Evolutionary conservation across 2,329 filamentous ascomycete species (phyloP).

Genomic region (Lachnellula hyalina): DNA sequence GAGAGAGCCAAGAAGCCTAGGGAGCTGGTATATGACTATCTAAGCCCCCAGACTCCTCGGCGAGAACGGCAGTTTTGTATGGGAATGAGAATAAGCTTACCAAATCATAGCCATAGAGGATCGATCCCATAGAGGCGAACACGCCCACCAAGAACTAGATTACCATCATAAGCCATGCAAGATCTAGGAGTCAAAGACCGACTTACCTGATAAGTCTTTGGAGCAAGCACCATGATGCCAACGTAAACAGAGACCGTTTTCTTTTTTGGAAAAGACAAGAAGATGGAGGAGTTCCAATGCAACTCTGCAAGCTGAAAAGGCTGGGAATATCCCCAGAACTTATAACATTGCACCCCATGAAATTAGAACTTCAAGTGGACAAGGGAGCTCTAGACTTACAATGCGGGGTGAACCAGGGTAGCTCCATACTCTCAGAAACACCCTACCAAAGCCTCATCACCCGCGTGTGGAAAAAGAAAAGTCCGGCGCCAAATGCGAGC

Average conservation of each 20-base stretch:
- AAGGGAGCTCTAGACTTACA: neutral
- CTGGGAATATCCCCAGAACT: neutral
- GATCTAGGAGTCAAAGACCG: neutral
- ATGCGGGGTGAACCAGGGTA: constrained; percentile 1
- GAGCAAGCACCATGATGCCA: constrained; percentile 27
- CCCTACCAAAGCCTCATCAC: too few relatives aligned
- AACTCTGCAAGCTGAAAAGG: neutral
- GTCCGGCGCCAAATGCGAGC: too few relatives aligned
- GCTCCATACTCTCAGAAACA: neutral
- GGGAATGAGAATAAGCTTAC: too few relatives aligned
- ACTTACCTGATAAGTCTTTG: constrained; percentile 31
- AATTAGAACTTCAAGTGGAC: neutral
- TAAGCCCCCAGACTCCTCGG: too few relatives aligned
- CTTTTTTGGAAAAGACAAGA: neutral
- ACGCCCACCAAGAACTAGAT: constrained; percentile 33
- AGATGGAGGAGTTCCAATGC: neutral
- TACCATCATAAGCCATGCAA: neutral
- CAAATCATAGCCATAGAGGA: constrained; percentile 52
- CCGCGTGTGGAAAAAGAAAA: too few relatives aligned
- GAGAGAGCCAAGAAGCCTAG: too few relatives aligned
- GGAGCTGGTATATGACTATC: too few relatives aligned
- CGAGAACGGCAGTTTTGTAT: too few relatives aligned
- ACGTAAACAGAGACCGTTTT: neutral
- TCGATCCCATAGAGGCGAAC: constrained; percentile 51
- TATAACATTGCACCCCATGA: neutral